These are phyloP conservation scores for Aspergillus luchuensis DNA, from an alignment of 2,329 filamentous ascomycete genomes.

Conservation along the genomic window DNA sequence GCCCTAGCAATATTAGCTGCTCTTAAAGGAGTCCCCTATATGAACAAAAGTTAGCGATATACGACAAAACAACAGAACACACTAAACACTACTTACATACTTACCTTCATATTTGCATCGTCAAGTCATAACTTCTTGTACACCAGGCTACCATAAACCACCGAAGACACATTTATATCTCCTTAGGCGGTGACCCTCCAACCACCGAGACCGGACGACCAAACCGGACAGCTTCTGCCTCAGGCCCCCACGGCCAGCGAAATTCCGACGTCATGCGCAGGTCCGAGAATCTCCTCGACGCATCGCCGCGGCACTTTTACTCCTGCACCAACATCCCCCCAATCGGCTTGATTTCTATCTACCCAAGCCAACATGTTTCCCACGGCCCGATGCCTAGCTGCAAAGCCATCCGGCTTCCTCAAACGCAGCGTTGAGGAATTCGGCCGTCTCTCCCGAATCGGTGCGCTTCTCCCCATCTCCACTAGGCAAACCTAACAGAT, in stretches of 20 bases:
- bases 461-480: conserved; percentile 38
- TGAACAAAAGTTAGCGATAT: too few relatives aligned
- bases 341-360: background rate
- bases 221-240: background rate
- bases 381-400: conserved; percentile 41
- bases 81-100: too few relatives aligned
- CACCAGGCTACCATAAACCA: too few relatives aligned
- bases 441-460: conserved; percentile 57
- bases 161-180: too few relatives aligned
- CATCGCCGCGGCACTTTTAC: background rate
- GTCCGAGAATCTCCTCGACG: background rate
- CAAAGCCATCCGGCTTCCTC: conserved; percentile 54
- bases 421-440: conserved; percentile 62
- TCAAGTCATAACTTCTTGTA: too few relatives aligned
- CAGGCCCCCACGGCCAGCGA: background rate
- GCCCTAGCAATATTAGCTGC: too few relatives aligned
- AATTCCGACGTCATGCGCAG: conserved; percentile 1
- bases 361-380: conserved; percentile 38
- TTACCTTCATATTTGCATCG: too few relatives aligned
- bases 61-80: too few relatives aligned
- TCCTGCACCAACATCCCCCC: background rate
- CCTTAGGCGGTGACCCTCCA: background rate
- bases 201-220: background rate
- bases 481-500: background rate
- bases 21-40: too few relatives aligned